Evolutionary conservation across 441 rosid species (phyloP).

Genomic region (Syzygium malaccense): DNA sequence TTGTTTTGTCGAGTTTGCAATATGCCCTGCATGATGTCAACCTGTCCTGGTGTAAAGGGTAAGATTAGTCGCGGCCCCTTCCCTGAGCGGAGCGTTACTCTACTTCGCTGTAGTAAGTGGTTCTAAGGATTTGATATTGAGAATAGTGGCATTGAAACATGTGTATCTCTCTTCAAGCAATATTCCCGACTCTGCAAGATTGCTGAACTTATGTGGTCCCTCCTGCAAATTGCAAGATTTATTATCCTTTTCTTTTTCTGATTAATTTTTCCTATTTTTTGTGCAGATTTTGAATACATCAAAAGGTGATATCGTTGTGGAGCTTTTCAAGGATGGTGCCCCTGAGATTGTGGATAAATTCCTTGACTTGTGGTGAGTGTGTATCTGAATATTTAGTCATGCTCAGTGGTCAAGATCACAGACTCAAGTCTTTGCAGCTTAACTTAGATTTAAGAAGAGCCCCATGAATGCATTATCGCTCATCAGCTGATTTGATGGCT

Average conservation of each 20-base stretch:
- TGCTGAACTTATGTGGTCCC: not conserved
- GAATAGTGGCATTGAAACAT: not conserved
- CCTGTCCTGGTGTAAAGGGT: not conserved
- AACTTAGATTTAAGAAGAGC: not conserved
- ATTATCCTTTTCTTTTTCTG: not conserved
- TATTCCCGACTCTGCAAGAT: not conserved
- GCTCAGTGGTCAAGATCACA: not conserved
- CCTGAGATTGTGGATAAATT: constrained; percentile 74
- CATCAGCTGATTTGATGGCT: not conserved
- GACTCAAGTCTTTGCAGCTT: not conserved
- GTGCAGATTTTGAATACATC: constrained; percentile 65
- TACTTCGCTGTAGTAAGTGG: not conserved
- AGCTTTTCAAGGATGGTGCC: constrained; percentile 62
- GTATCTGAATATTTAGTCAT: not conserved
- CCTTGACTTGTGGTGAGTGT: constrained; percentile 57
- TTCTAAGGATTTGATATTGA: not conserved
- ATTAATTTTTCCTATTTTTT: not conserved
- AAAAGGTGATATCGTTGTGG: constrained; percentile 58
- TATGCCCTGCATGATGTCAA: not conserved
- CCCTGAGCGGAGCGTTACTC: not conserved
- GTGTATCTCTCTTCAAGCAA: not conserved
- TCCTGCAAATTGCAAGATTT: not conserved
- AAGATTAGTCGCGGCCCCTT: not conserved
- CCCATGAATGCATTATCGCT: not conserved
- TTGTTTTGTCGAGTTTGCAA: not conserved